phyloP scores from a whole-genome alignment of 2,329 filamentous ascomycete genomes.

The Chalaropsis ovoidea region DNA sequence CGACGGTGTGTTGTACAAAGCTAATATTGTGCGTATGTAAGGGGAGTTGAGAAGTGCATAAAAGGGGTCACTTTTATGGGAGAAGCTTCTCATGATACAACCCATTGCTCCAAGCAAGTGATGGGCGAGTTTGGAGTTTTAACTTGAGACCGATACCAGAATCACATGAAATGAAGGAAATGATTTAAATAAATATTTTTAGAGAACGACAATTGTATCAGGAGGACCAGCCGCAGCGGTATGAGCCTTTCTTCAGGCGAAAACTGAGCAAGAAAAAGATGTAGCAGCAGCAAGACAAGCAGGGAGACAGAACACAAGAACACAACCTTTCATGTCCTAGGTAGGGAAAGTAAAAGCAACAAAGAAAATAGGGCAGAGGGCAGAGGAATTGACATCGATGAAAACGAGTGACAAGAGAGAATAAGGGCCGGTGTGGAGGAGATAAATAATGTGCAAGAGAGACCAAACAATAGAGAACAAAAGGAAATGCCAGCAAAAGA shows the following conservation, averaged over 20 bases:
- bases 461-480: conserved; percentile 16
- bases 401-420: conserved; percentile 31
- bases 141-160: neutral
- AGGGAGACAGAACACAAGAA: conserved; percentile 10
- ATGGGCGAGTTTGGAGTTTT: too few relatives aligned
- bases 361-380: conserved; percentile 24
- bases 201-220: neutral
- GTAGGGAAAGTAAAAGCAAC: conserved; percentile 15
- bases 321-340: conserved; percentile 12
- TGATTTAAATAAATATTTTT: conserved; percentile 4
- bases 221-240: conserved; percentile 12
- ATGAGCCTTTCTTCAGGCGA: conserved; percentile 18
- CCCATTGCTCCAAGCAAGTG: too few relatives aligned
- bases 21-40: too few relatives aligned
- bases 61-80: too few relatives aligned
- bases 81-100: too few relatives aligned
- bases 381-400: conserved; percentile 27
- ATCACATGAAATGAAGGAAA: neutral
- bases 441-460: conserved; percentile 15
- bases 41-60: too few relatives aligned
- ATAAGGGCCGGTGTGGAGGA: conserved; percentile 24
- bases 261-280: conserved; percentile 5
- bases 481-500: conserved; percentile 1
- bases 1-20: neutral
- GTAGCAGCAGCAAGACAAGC: conserved; percentile 14